Evolutionary conservation across 2,329 filamentous ascomycete species (phyloP).

Genomic region (Penicillium sp.): DNA sequence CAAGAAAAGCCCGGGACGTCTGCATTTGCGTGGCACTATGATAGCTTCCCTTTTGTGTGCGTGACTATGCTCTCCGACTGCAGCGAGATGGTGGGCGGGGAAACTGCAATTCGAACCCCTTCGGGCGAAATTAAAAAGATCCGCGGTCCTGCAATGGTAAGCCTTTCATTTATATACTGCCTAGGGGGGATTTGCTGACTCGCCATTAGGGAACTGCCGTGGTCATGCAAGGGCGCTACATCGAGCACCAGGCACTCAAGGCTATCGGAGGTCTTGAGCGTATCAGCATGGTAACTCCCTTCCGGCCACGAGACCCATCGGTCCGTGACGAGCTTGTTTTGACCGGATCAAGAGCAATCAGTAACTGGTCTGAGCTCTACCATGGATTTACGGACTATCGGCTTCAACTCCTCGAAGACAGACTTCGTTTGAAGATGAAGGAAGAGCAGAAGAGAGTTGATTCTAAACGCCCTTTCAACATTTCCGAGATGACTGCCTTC

Average conservation of each 20-base stretch:
- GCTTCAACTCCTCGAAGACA: conserved; percentile 6
- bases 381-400: conserved; percentile 27
- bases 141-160: conserved; percentile 4
- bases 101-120: conserved; percentile 28
- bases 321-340: conserved; percentile 28
- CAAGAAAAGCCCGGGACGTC: conserved; percentile 17
- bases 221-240: conserved; percentile 33
- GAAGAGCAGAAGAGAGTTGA: neutral
- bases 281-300: conserved; percentile 33
- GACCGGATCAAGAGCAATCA: conserved; percentile 27
- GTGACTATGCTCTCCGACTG: conserved; percentile 37
- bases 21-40: conserved; percentile 53
- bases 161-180: neutral
- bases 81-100: conserved; percentile 32
- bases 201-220: conserved; percentile 15
- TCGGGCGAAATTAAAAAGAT: conserved; percentile 16
- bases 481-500: neutral
- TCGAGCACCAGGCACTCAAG: conserved; percentile 31
- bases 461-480: neutral
- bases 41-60: conserved; percentile 42
- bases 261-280: conserved; percentile 29
- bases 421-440: neutral
- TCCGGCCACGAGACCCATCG: conserved; percentile 21
- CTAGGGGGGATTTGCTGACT: neutral
- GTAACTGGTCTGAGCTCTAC: conserved; percentile 22